Conservation (phyloP, 371 early-diverging fungal genomes). For the Rhizomucor pusillus region DNA sequence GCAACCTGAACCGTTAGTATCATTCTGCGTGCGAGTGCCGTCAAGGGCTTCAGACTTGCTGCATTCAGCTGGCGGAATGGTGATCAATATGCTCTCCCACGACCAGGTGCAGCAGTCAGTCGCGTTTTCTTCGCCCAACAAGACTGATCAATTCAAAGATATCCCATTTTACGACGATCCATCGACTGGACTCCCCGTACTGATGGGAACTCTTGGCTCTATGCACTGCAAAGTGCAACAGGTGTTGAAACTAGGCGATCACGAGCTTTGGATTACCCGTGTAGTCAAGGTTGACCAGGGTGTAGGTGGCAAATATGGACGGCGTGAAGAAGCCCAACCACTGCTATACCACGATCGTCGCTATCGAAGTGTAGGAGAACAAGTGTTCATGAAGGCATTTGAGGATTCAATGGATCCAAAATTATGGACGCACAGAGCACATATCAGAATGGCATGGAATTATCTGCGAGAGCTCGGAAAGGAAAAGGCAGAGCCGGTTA, state of each 20-base stretch:
- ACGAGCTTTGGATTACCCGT: constrained; percentile 65
- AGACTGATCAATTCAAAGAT: constrained; percentile 54
- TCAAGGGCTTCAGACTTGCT: constrained; percentile 59
- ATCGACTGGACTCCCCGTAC: constrained; percentile 52
- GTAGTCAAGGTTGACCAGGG: constrained; percentile 62
- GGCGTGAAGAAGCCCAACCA: constrained; percentile 49
- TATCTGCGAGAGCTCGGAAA: constrained; percentile 47
- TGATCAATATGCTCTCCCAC: constrained; percentile 55
- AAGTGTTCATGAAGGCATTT: constrained; percentile 56
- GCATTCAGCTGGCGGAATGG: constrained; percentile 58
- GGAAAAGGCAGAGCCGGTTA: constrained; percentile 35
- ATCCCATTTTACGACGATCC: constrained; percentile 54
- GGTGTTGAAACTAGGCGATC: constrained; percentile 60
- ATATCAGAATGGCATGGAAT: constrained; percentile 64
- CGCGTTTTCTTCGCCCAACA: constrained; percentile 62
- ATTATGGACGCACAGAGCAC: constrained; percentile 64
- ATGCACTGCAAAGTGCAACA: constrained; percentile 56
- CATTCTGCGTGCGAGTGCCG: constrained; percentile 64
- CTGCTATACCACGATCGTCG: constrained; percentile 63
- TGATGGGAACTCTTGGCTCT: constrained; percentile 62
- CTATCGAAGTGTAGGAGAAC: constrained; percentile 62
- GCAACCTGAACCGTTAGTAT: constrained; percentile 59
- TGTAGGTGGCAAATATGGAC: constrained; percentile 42
- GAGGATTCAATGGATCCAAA: constrained; percentile 39
- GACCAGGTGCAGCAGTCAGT: constrained; percentile 63